Evolutionary conservation across 1,139 yeast species (phyloP), one percentile per base, ranked within the genome.

Genomic region (Magnusiomyces sp.): DNA sequence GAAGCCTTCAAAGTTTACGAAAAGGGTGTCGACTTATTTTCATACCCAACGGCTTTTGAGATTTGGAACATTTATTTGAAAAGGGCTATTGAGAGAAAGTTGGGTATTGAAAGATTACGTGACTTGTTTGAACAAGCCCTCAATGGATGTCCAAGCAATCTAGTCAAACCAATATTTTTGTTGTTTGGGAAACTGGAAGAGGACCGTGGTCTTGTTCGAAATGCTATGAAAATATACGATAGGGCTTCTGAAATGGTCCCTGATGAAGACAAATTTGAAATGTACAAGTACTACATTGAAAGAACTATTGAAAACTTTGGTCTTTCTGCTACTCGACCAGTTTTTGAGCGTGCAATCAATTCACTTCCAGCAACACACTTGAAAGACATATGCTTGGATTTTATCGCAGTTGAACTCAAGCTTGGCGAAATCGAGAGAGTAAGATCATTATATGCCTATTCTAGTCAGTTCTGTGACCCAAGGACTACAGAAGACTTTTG

Each of bases 81-180:
- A 1, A 80, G 77, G 53, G 74, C 79, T 0, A 56, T 81, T 13
- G 62, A 69, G 36, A 60, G 74, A 11, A 49, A 57, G 59, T 43
- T 65, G 58, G 57, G 63, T 49, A 57, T 79, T 19, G 95, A 87
- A 58, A 69, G 87, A 53, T 67, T 85, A 5, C 69, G 95, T 40
- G 95, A 86, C 55, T 61, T 85, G 17, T 88, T 86, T 65, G 95
- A 87, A 50, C 80, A 80, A 45, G 81, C 78, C 4, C 59, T 76
- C 36, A 71, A 65, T 31, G 64, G 63, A 14, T 75, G 84, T 53
- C 85, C 87, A 0, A 59, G 73, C 0, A 66, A 71, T 55, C 62
- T 71, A 23, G 64, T 74, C 31, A 76, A 76, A 53, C 66, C 79
- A 0, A 69, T 87, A 1, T 75, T 72, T 53, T 54, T 80, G 1